Evolutionary conservation across 192 early-diverging fungal species (phyloP).

Genomic region (Cetraspora pellucida): DNA sequence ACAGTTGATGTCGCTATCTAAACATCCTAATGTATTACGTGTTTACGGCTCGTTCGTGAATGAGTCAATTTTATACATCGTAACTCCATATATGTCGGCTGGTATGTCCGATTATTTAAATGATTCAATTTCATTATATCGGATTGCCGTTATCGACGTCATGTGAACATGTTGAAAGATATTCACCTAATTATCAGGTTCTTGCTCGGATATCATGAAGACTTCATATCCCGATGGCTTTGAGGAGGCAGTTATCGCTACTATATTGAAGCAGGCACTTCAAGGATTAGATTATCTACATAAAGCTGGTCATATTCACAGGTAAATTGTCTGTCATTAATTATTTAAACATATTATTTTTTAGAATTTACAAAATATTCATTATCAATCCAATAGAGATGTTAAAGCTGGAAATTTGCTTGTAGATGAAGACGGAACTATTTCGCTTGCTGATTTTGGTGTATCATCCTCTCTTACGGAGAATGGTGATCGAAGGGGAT

Average conservation of each 20-base stretch:
- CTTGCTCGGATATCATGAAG: conserved; percentile 89
- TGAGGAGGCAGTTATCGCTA: conserved; percentile 77
- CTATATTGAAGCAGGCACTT: conserved; percentile 77
- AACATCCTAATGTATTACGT: conserved; percentile 80
- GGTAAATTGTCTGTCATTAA: conserved; percentile 16
- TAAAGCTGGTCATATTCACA: conserved; percentile 67
- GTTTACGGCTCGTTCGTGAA: conserved; percentile 85
- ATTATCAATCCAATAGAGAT: conserved; percentile 44
- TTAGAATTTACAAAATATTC: neutral
- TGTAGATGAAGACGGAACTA: conserved; percentile 67
- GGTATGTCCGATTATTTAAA: conserved; percentile 45
- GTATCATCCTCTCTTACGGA: conserved; percentile 70
- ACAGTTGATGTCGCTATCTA: conserved; percentile 84
- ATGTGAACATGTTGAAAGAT: conserved; percentile 27
- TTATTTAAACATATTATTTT: neutral
- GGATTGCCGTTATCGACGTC: neutral
- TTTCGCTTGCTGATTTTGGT: conserved; percentile 70
- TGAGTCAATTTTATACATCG: conserved; percentile 77
- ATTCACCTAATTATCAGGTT: conserved; percentile 53
- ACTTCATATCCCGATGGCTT: conserved; percentile 80
- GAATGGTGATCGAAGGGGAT: conserved; percentile 59
- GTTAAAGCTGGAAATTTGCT: conserved; percentile 74
- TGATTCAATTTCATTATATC: conserved; percentile 9
- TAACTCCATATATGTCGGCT: conserved; percentile 78
- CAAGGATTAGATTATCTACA: conserved; percentile 69